These are phyloP conservation scores for Camelina sativa DNA, from an alignment of 345 rosid species.

Conservation along the genomic window DNA sequence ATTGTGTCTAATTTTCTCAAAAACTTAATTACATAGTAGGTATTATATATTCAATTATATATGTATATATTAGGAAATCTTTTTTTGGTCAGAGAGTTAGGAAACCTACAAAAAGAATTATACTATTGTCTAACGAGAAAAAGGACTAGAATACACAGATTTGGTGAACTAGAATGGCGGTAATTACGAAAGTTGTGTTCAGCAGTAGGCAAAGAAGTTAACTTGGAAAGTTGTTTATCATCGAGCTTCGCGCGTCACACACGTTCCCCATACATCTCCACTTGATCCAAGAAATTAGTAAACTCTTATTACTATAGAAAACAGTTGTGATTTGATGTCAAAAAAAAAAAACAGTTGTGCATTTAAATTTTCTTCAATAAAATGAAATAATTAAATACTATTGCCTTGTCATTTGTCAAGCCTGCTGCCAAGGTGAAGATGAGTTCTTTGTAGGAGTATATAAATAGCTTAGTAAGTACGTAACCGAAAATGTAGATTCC, in stretches of 20 bases:
- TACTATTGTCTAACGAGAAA: neutral
- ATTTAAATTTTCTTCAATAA: neutral
- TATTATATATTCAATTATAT: neutral
- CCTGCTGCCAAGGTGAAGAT: no score
- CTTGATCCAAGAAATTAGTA: constrained; percentile 39
- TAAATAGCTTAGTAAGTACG: no score
- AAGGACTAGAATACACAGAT: neutral
- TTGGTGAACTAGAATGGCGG: constrained; percentile 4
- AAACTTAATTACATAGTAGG: neutral
- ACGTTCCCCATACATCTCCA: constrained; percentile 36
- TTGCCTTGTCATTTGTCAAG: no score
- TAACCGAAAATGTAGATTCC: no score
- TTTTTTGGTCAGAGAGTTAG: neutral
- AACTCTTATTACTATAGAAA: constrained; percentile 16
- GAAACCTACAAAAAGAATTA: neutral
- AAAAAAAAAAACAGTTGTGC: neutral
- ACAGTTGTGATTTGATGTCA: neutral
- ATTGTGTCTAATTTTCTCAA: neutral
- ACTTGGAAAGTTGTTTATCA: constrained; percentile 37
- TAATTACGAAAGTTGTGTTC: constrained; percentile 21
- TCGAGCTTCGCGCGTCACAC: constrained; percentile 34
- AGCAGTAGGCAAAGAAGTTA: constrained; percentile 21
- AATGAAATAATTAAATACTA: no score
- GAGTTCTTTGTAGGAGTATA: no score
- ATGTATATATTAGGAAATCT: neutral